Evolutionary conservation across 2,329 filamentous ascomycete genomes (phyloP), one percentile per base, ranked within the genome.

Genomic region (Calonectria ilicicola): DNA sequence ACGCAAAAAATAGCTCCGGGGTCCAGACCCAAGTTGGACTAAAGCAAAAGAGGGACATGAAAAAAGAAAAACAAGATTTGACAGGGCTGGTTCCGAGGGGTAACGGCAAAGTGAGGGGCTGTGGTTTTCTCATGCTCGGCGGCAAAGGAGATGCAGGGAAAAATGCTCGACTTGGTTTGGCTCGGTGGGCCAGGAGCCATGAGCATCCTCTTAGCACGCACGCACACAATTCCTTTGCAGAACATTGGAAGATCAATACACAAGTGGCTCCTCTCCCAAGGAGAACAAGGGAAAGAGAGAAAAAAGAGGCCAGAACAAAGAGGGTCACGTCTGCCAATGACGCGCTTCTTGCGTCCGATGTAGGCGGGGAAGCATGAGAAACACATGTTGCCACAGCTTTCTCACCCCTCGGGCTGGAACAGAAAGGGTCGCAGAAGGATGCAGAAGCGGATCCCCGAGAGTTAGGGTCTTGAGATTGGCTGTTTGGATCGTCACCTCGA

Each of bases 1-100:
- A 65, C 68, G 51, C 62, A 56, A 51, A 58, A 64, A 66, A 64
- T 70, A 65, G 62, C 62, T 38, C 67, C 67, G 67, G 53, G 49
- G 49, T 19, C 44, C 47, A 65, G 40, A 60, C 60, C 67, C 65
- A 66, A 58, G 44, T 51, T 58, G 62, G 51, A 44, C 63, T 67
- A 70, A 46, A 17, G 35, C 44, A 65, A 44, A 44, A 29, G 23
- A 32, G 32, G 29, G 14, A 29, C 26, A 17, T 49, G 40, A 29
- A 65, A 65, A 60, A 42, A 42, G 15, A 40, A 69, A 53, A 35
- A 51, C 44, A 68, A 63, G 38, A 29, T 32, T 53, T 67, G 53
- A 26, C 44, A 26, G 60, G 38, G 47, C 35, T 27, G 32, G 49
- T 60, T 23, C 47, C 32, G 38, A 65, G 49, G 62, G 62, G 63